phyloP scores from a whole-genome alignment of 306 rosid genomes.

The Medicago truncatula region MtrunA17r5.0-ANR NC_053043.1:2514001-2514500 shows the following conservation, averaged over 20 bases:
- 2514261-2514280: slow-evolving; percentile 72
- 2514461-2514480: slow-evolving; percentile 1
- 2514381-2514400: slow-evolving; percentile 53
- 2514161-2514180: neutral
- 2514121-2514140: neutral
- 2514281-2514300: slow-evolving; percentile 79
- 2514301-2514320: slow-evolving; percentile 78
- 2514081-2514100: neutral
- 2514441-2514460: neutral
- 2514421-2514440: neutral
- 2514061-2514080: neutral
- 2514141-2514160: neutral
- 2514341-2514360: slow-evolving; percentile 69
- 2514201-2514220: neutral
- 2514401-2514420: neutral
- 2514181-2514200: neutral
- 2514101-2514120: neutral
- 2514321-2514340: slow-evolving; percentile 70
- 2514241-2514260: slow-evolving; percentile 54
- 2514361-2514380: slow-evolving; percentile 50
- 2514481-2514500: slow-evolving; percentile 48
- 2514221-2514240: neutral
- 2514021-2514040: too few relatives aligned
- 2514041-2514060: neutral
- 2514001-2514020: too few relatives aligned